Evolutionary conservation across 495 filamentous ascomycete species (phyloP).

Genomic region (Zalerion maritima): DNA sequence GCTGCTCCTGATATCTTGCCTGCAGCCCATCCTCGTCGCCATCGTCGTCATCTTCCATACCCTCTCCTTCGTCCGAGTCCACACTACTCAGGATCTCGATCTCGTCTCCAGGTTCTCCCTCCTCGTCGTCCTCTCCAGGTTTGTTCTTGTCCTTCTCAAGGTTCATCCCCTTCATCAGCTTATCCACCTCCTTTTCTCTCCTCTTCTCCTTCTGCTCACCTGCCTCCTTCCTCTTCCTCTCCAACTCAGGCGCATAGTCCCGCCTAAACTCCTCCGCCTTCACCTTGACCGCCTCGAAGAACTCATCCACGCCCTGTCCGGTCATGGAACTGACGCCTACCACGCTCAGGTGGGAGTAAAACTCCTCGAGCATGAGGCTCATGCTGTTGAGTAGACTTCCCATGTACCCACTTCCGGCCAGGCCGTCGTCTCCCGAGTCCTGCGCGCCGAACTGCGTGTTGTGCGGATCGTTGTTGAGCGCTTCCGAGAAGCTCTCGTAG

Average conservation of each 20-base stretch:
- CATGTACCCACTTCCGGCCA: constrained; percentile 81
- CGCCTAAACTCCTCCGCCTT: constrained; percentile 82
- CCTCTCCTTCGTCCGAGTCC: constrained; percentile 31
- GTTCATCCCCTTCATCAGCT: constrained; percentile 89
- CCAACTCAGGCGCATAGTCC: constrained; percentile 87
- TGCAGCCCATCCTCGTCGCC: constrained; percentile 45
- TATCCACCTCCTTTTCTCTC: constrained; percentile 67
- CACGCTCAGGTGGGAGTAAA: constrained; percentile 83
- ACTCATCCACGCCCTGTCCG: constrained; percentile 78
- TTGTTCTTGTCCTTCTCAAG: constrained; percentile 32
- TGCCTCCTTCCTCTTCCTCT: constrained; percentile 57
- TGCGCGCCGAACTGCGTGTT: constrained; percentile 58
- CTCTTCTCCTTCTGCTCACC: constrained; percentile 55
- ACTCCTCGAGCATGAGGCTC: constrained; percentile 95
- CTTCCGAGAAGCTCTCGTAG: constrained; percentile 87
- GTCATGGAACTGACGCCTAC: constrained; percentile 91
- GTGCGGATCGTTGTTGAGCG: constrained; percentile 66
- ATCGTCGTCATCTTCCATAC: constrained; percentile 32
- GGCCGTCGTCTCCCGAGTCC: constrained; percentile 48
- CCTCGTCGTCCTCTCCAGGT: constrained; percentile 18
- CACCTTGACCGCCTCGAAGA: constrained; percentile 73
- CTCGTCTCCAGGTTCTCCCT: constrained; percentile 34
- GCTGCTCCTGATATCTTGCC: constrained; percentile 43
- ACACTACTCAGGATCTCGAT: constrained; percentile 25
- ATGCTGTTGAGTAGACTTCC: constrained; percentile 91